Evolutionary conservation across 2,329 filamentous ascomycete species (phyloP).

Genomic region (Colletotrichum sp.): DNA sequence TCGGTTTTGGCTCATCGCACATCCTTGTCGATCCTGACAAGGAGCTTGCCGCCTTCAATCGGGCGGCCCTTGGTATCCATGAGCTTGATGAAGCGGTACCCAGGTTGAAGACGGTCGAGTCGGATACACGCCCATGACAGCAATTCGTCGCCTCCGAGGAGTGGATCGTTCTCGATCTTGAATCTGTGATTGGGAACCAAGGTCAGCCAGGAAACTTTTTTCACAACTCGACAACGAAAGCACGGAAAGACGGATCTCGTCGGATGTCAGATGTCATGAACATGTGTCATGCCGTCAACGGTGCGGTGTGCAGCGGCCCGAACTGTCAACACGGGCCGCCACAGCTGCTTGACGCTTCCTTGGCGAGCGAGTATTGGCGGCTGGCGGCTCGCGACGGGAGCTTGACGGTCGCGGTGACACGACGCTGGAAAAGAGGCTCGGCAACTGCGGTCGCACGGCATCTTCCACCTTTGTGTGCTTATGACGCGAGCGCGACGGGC

Average conservation of each 20-base stretch:
- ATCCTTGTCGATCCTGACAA: conserved; percentile 58
- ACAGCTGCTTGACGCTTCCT: neutral
- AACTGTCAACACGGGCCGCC: conserved; percentile 16
- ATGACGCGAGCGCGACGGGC: neutral
- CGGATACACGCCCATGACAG: conserved; percentile 65
- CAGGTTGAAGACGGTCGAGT: conserved; percentile 59
- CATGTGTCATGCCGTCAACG: neutral
- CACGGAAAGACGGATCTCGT: neutral
- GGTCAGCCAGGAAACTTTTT: conserved; percentile 21
- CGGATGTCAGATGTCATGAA: neutral
- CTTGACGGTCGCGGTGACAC: neutral
- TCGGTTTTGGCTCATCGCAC: conserved; percentile 30
- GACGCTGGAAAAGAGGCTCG: neutral
- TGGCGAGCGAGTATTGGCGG: neutral
- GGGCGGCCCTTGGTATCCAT: conserved; percentile 49
- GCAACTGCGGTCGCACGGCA: neutral
- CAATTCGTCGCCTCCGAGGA: conserved; percentile 41
- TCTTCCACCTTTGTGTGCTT: neutral
- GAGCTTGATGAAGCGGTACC: conserved; percentile 61
- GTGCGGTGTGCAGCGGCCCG: conserved; percentile 9
- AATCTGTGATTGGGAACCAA: conserved; percentile 45
- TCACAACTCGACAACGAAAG: neutral
- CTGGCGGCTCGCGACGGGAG: neutral
- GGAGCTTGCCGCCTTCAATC: conserved; percentile 51
- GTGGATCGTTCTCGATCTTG: conserved; percentile 57